Base-by-base conservation (phyloP, 2,329 filamentous ascomycete species). In the Pseudocercospora cruenta region DNA sequence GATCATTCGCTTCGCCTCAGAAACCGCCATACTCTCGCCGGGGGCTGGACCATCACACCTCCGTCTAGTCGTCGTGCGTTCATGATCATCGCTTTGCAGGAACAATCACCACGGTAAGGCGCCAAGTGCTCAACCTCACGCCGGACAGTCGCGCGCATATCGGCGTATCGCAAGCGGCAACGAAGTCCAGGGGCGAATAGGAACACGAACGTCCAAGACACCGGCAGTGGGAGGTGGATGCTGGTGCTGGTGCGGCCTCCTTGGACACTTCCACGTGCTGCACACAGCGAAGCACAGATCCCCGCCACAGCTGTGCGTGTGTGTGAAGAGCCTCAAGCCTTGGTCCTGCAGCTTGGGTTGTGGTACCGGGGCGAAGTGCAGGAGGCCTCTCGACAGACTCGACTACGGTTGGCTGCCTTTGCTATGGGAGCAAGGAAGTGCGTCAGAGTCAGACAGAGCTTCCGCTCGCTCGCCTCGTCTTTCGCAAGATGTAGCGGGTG, bases 21-120 rank as follows among this genome's bases (percentile, higher is more conserved):
- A 43, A 43, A 16, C 39, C 39, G 39, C 39, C 39, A 16, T 26
- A 55, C 24, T 31, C 4, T 54, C 24, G 12, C 24, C 4, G 51
- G 12, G 51, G 21, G 22, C 24, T 28, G 14, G 51, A 22, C 51
- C 22, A 28, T 54, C 51, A 28, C 51, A 26, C 14, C 51, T n/a
- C 51, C 51, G 24, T 26, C 24, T 26, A 31, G 22, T 24, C 24
- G 10, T 28, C 22, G 10, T 36, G 59, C 62, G 60, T 69, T 62
- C 65, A 58, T 67, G 62, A 69, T 65, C 59, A 33, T 39, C 67
- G 49, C 31, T 55, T 22, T 59, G 63, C 66, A 66, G 65, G 39
- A 21, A 39, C 58, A 53, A 55, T 1, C 39, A 43, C 26, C 51
- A 28, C 24, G 51, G 26, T 19, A 28, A 31, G 51, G 22, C 51